Evolutionary conservation across 495 filamentous ascomycete genomes (phyloP).

Genomic region (Friedmanniomyces simplex): DNA sequence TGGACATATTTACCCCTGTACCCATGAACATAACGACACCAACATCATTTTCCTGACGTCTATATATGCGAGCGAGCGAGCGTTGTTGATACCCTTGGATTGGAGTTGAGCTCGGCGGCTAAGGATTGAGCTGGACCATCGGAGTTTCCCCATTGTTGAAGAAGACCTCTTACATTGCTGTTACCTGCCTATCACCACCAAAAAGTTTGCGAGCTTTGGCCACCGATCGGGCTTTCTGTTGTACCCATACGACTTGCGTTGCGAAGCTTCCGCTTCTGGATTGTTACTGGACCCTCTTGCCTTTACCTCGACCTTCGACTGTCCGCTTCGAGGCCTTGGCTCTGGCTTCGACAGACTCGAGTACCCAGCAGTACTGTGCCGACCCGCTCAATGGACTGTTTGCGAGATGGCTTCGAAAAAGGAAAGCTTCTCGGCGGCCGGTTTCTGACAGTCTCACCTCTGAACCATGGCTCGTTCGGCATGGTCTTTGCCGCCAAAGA

Average conservation of each 20-base stretch:
- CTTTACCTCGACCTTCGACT: not conserved
- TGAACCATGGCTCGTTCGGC: slow-evolving; percentile 97
- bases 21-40: slow-evolving; percentile 18
- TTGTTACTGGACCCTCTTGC: not conserved
- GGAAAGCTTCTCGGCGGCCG: slow-evolving; percentile 42
- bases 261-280: not conserved
- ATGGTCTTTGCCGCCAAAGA: slow-evolving; percentile 94
- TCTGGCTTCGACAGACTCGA: not conserved
- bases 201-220: slow-evolving; percentile 8
- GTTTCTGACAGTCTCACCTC: slow-evolving; percentile 79
- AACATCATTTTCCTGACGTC: slow-evolving; percentile 7
- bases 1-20: slow-evolving; percentile 6
- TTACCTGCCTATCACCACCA: slow-evolving; percentile 3
- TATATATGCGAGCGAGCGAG: slow-evolving; percentile 10
- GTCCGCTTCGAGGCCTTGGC: not conserved
- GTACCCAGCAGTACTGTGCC: not conserved
- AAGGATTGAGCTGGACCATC: not conserved
- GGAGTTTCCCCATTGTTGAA: slow-evolving; percentile 7
- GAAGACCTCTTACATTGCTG: not conserved
- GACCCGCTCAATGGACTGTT: slow-evolving; percentile 30
- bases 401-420: slow-evolving; percentile 32
- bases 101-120: not conserved
- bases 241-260: not conserved
- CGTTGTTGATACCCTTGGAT: slow-evolving; percentile 13
- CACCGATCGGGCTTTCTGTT: slow-evolving; percentile 5